phyloP scores from a whole-genome alignment of 768 basidiomycete genomes.

The Termitomyces sp. region DNA sequence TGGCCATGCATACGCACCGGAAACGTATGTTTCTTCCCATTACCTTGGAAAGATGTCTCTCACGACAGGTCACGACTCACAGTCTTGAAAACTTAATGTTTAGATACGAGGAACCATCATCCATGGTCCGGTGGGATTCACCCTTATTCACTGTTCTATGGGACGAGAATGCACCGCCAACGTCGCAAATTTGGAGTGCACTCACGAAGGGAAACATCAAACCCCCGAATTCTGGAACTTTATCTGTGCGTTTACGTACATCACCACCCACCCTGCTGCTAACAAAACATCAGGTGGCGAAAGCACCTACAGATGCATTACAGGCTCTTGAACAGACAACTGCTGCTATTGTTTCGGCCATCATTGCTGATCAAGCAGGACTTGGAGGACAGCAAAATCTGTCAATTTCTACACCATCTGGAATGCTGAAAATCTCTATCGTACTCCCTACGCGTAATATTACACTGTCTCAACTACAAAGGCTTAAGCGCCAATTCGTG shows the following conservation, averaged over 20 bases:
- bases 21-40: conserved; percentile 54
- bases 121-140: conserved; percentile 99
- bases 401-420: conserved; percentile 34
- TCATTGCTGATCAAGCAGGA: conserved; percentile 59
- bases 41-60: neutral
- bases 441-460: conserved; percentile 64
- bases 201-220: conserved; percentile 76
- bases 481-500: conserved; percentile 89
- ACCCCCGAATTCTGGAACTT: conserved; percentile 83
- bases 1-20: conserved; percentile 48
- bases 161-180: conserved; percentile 62
- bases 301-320: conserved; percentile 85
- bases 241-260: conserved; percentile 42
- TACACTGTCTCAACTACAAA: conserved; percentile 83
- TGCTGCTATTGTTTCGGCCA: conserved; percentile 59
- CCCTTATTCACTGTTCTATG: conserved; percentile 85
- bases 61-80: neutral
- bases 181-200: conserved; percentile 72
- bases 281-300: conserved; percentile 47
- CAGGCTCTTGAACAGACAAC: conserved; percentile 81
- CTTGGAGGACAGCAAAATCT: conserved; percentile 49
- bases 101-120: conserved; percentile 93
- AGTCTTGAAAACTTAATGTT: conserved; percentile 85
- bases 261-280: neutral
- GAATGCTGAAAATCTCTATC: conserved; percentile 39